Evolutionary conservation across 805 yeast species (phyloP), one percentile per base, ranked within the genome.

Genomic region (Saturnispora bothae): DNA sequence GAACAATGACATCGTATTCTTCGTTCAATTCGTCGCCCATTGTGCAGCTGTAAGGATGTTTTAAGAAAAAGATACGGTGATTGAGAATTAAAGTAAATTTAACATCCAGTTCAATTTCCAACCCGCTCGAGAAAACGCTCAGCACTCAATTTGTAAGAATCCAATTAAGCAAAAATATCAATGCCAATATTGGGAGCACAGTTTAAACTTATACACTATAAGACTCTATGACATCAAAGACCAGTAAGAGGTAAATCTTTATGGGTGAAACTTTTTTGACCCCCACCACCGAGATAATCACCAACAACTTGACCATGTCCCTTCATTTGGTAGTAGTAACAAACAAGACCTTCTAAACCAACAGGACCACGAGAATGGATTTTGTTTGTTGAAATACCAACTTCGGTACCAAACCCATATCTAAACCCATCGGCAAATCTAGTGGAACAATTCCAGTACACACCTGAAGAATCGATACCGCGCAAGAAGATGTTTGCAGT

Each of bases 321-420:
- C 60, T 82, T 73, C 44, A 92, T 63, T 56, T 85, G 92, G 57
- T 92, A 92, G 61, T 92, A 97, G 60, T 92, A 92, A 50, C 94
- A 83, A 56, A 89, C 94, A 48, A 92, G 68, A 2, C 99, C 99
- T 56, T 92, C 99, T 23, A 92, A 68, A 2, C 99, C 99, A 25
- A 92, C 97, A 13, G 98, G 99, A 2, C 99, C 99, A 52, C 99
- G 73, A 8, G 98, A 95, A 57, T 92, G 99, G 45, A 92, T 85
- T 59, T 92, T 92, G 56, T 89, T 88, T 32, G 98, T 92, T 34
- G 95, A 81, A 43, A 92, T 89, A 26, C 99, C 99, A 14, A 92
- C 98, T 60, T 92, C 99, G 5, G 99, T 81, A 38, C 99, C 99
- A 56, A 94, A 92, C 0, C 99, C 99, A 54, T 89, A 92, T 57